Evolutionary conservation across 495 filamentous ascomycete genomes (phyloP).

Genomic region (Penicillium robsamsonii): DNA sequence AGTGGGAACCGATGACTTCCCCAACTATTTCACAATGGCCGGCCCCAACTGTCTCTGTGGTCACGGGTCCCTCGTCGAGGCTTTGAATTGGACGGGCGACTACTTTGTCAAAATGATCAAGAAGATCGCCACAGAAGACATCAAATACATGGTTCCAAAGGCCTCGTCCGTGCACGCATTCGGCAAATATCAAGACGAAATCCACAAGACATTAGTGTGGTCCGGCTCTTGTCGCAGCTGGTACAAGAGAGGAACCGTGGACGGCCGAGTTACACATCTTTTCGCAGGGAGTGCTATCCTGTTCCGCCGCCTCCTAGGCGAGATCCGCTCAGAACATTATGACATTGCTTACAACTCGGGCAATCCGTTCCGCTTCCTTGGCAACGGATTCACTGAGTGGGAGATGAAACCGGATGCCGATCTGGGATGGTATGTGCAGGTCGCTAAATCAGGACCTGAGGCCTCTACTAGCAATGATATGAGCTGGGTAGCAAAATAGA

Average conservation of each 20-base stretch:
- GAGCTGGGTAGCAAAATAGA: conserved; percentile 1
- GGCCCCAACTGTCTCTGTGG: conserved; percentile 39
- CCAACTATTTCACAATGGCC: conserved; percentile 38
- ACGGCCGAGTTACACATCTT: conserved; percentile 43
- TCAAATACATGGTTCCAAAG: conserved; percentile 43
- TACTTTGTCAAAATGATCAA: conserved; percentile 52
- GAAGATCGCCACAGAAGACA: conserved; percentile 46
- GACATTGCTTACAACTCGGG: conserved; percentile 42
- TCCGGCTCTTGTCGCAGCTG: conserved; percentile 44
- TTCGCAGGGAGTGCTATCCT: conserved; percentile 47
- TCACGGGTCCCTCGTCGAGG: conserved; percentile 42
- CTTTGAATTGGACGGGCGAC: conserved; percentile 49
- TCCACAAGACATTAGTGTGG: conserved; percentile 49
- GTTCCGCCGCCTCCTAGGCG: conserved; percentile 49
- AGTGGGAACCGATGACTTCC: conserved; percentile 24
- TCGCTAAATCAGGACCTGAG: neutral
- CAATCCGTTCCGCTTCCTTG: conserved; percentile 52
- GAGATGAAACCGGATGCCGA: conserved; percentile 27
- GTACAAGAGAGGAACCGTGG: conserved; percentile 44
- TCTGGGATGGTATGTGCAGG: conserved; percentile 30
- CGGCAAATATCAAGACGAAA: conserved; percentile 38
- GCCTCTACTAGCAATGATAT: neutral
- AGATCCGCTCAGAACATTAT: conserved; percentile 50
- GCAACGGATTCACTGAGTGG: conserved; percentile 42
- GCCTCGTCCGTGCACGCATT: conserved; percentile 41